A percentile compares a stretch with the other conserved stretches of the same genome.
phyloP scores from a whole-genome alignment of 1,284 basidiomycete genomes.

The Cryptococcus sp. region DNA sequence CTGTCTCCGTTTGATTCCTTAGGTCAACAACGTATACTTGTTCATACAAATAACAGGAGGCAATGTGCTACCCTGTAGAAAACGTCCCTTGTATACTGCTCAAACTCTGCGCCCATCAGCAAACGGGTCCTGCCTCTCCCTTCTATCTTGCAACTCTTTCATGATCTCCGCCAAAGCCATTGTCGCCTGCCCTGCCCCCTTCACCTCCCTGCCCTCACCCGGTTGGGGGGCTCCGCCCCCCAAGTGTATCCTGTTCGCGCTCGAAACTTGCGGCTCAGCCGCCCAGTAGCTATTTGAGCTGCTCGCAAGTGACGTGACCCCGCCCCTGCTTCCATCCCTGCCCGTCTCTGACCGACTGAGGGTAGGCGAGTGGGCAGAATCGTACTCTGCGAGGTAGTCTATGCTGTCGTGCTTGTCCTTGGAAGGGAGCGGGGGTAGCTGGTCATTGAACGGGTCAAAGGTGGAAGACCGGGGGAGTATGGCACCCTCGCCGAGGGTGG shows the following conservation, averaged over 20 bases:
- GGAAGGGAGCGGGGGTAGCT: not conserved
- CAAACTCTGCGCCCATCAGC: not conserved
- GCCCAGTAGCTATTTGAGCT: conserved; percentile 9
- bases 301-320: conserved; percentile 7
- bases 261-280: conserved; percentile 18
- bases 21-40: not conserved
- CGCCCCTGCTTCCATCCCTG: not conserved
- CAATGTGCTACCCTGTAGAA: not conserved
- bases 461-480: conserved; percentile 1
- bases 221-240: not conserved
- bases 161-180: conserved; percentile 28
- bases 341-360: not conserved
- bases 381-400: conserved; percentile 15
- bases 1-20: not conserved
- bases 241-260: conserved; percentile 16
- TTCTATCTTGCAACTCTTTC: conserved; percentile 17
- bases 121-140: conserved; percentile 11
- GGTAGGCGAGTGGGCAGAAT: not conserved
- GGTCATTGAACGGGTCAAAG: conserved; percentile 2
- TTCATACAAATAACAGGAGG: not conserved
- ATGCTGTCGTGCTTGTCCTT: conserved; percentile 18
- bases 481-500: conserved; percentile 21
- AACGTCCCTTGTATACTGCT: not conserved
- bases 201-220: too few species aligned
- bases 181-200: conserved; percentile 17